Conservation (phyloP, 768 basidiomycete species). For the Mycena metata region DNA sequence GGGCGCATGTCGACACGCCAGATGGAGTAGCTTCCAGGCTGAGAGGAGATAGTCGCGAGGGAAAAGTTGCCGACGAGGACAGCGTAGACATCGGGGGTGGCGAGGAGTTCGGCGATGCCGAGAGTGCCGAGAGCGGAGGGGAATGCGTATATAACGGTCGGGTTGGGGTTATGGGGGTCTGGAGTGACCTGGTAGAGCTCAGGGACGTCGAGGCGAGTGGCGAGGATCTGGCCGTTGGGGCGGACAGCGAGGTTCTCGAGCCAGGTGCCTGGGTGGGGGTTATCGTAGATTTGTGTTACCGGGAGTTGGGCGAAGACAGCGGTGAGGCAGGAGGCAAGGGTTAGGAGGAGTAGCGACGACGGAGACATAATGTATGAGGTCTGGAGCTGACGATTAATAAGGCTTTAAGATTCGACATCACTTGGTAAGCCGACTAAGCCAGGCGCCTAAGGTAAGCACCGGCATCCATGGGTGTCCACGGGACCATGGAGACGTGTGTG, state of each 20-base stretch:
- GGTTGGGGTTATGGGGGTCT: constrained; percentile 27
- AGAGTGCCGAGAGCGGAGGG: constrained; percentile 25
- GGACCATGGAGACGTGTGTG: no score
- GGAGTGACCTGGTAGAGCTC: constrained; percentile 28
- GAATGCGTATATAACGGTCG: constrained; percentile 24
- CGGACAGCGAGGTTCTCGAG: constrained; percentile 28
- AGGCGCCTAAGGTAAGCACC: no score
- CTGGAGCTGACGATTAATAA: no score
- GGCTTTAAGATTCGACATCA: no score
- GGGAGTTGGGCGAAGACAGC: constrained; percentile 25
- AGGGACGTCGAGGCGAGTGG: constrained; percentile 28
- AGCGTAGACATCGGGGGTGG: constrained; percentile 27
- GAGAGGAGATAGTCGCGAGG: constrained; percentile 25
- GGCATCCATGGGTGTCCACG: no score
- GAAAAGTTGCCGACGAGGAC: constrained; percentile 28
- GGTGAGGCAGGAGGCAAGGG: constrained; percentile 17
- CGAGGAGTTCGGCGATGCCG: constrained; percentile 26
- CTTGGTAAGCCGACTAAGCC: no score
- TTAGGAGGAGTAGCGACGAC: constrained; percentile 24
- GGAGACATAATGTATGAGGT: constrained; percentile 27
- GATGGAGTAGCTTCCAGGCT: constrained; percentile 27
- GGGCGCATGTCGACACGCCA: constrained; percentile 25
- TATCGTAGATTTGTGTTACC: constrained; percentile 28
- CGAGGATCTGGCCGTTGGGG: constrained; percentile 28
- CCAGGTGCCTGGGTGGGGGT: constrained; percentile 28